A percentile compares a stretch with the other conserved stretches of the same genome.
These are phyloP conservation scores for Cyberlindnera mrakii DNA, from an alignment of 805 yeast species.

Conservation along the genomic window DNA sequence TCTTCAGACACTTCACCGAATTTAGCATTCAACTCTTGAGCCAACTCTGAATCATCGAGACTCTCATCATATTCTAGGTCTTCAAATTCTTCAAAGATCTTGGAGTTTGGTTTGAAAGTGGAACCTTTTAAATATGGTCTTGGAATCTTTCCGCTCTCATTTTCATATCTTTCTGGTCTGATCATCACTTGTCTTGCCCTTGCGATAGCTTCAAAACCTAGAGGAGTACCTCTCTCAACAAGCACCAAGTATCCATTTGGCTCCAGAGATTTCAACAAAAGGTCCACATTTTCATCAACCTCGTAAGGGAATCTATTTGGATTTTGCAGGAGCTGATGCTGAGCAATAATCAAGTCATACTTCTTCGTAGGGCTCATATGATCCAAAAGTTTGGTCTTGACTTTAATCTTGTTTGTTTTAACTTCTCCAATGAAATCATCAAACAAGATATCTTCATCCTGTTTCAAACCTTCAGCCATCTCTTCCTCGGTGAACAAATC, in stretches of 20 bases:
- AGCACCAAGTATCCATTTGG: slow-evolving; percentile 79
- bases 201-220: slow-evolving; percentile 84
- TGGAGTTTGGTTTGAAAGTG: slow-evolving; percentile 22
- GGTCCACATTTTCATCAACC: slow-evolving; percentile 61
- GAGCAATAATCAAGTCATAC: slow-evolving; percentile 80
- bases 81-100: slow-evolving; percentile 13
- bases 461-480: slow-evolving; percentile 14
- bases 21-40: slow-evolving; percentile 29
- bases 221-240: slow-evolving; percentile 83
- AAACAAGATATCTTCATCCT: slow-evolving; percentile 20
- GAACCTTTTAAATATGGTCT: slow-evolving; percentile 59
- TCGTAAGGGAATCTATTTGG: slow-evolving; percentile 61
- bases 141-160: slow-evolving; percentile 58
- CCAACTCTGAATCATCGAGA: slow-evolving; percentile 19
- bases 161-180: slow-evolving; percentile 67
- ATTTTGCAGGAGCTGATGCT: slow-evolving; percentile 66
- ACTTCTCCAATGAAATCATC: slow-evolving; percentile 45
- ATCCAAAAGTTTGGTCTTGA: slow-evolving; percentile 50
- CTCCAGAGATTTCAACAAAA: slow-evolving; percentile 51
- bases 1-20: slow-evolving; percentile 37
- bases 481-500: slow-evolving; percentile 15
- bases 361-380: slow-evolving; percentile 39
- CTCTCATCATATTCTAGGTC: slow-evolving; percentile 12
- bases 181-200: slow-evolving; percentile 85
- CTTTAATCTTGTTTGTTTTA: slow-evolving; percentile 47